These are phyloP conservation scores for Dothideomycetidae sp. DNA, from an alignment of 2,329 filamentous ascomycete species.

Conservation along the genomic window DNA sequence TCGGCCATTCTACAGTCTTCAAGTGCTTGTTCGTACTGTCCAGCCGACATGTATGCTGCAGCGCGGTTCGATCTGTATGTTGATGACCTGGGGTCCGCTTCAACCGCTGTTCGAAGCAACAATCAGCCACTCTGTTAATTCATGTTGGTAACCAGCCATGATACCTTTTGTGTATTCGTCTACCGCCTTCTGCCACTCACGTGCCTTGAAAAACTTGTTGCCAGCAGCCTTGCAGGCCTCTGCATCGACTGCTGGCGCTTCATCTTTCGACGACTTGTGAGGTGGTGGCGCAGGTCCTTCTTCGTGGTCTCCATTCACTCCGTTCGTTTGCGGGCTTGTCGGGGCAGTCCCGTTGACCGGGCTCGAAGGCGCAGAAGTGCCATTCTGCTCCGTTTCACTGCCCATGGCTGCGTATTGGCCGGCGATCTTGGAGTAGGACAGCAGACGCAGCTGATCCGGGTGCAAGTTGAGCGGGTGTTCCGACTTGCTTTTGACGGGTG, in stretches of 20 bases:
- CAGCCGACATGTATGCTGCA: constrained; percentile 82
- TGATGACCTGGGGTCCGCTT: constrained; percentile 68
- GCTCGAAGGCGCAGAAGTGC: constrained; percentile 41
- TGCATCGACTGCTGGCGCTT: constrained; percentile 51
- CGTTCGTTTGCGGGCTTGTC: constrained; percentile 34
- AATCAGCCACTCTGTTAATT: constrained; percentile 14
- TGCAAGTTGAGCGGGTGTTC: constrained; percentile 83
- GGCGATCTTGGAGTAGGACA: constrained; percentile 48
- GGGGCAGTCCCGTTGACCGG: constrained; percentile 16
- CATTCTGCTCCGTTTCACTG: constrained; percentile 50
- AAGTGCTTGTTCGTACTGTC: constrained; percentile 62
- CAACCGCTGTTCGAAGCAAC: constrained; percentile 50
- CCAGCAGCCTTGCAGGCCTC: constrained; percentile 85
- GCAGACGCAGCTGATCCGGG: constrained; percentile 70
- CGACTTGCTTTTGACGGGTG: constrained; percentile 37
- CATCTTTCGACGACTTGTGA: constrained; percentile 30
- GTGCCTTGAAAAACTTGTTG: constrained; percentile 95
- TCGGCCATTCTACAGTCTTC: constrained; percentile 75
- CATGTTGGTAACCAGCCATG: constrained; percentile 11
- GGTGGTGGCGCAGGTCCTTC: constrained; percentile 54
- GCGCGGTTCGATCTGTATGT: constrained; percentile 93
- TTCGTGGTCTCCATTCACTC: constrained; percentile 29
- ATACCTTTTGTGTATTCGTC: constrained; percentile 87
- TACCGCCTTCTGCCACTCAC: constrained; percentile 76
- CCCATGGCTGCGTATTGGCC: constrained; percentile 60